These are phyloP conservation scores for Boletus holoroseus DNA, from an alignment of 1,284 basidiomycete genomes.

Conservation along the genomic window DNA sequence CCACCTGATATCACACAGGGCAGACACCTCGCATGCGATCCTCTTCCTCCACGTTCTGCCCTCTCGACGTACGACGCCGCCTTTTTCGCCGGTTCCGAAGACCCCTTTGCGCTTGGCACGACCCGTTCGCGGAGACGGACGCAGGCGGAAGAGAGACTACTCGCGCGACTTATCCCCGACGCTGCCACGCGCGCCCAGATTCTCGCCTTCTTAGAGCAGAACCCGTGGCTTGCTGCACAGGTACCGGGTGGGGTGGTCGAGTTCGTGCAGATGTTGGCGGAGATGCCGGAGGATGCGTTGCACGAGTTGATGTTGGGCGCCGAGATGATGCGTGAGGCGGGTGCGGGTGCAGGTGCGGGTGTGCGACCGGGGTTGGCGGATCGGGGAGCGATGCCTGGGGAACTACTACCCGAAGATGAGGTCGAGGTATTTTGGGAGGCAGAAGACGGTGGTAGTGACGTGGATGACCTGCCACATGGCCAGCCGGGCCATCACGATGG, in stretches of 20 bases:
- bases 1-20: constrained; percentile 48
- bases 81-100: constrained; percentile 67
- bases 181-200: constrained; percentile 51
- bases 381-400: constrained; percentile 35
- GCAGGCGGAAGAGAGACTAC: constrained; percentile 43
- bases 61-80: constrained; percentile 58
- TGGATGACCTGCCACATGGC: constrained; percentile 8
- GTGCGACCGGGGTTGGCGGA: constrained; percentile 41
- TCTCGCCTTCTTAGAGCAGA: constrained; percentile 34
- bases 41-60: constrained; percentile 63
- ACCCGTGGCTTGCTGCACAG: constrained; percentile 42
- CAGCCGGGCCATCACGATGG: constrained; percentile 32
- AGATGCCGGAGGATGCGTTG: constrained; percentile 54
- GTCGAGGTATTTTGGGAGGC: constrained; percentile 25
- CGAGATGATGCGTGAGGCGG: constrained; percentile 32
- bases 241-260: constrained; percentile 62
- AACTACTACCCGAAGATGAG: constrained; percentile 21
- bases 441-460: constrained; percentile 21
- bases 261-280: constrained; percentile 53
- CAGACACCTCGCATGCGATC: constrained; percentile 71
- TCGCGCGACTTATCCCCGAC: constrained; percentile 57
- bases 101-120: constrained; percentile 36
- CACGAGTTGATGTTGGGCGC: constrained; percentile 52
- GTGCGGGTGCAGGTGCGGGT: constrained; percentile 18
- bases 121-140: constrained; percentile 38